Base-by-base conservation (phyloP, 2,329 filamentous ascomycete genomes). In the Microsporum canis region DNA sequence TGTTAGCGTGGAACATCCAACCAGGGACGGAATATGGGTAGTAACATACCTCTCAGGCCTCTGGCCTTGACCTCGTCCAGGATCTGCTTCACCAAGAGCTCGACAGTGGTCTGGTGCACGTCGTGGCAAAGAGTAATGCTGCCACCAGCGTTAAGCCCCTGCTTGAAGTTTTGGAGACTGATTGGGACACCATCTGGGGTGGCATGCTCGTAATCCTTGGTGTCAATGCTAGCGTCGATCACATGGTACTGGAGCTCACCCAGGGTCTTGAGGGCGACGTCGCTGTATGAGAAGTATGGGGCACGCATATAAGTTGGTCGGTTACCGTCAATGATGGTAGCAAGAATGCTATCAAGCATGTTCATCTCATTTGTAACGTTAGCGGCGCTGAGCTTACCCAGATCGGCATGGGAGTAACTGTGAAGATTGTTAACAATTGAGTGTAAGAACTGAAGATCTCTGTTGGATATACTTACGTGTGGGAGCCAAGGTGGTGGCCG, bases 291-390 rank as follows among this genome's bases (percentile, higher is more conserved):
- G 17, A 77, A 70, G 66, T 73, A 80, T 0, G 79, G 78, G 0
- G 77, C 71, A 5, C 79, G 72, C 75, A 79, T 78, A 65, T 80
- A 80, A 1, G 72, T 75, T 0, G 79, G 78, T 36, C 73, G 72
- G 55, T 71, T 69, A 36, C 78, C 78, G 17, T 36, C 31, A 34
- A 80, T 66, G 53, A 78, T 73, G 31, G 69, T 68, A 36, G 62
- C 34, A 56, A 80, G 67, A 0, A 74, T 72, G 14, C 66, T 65
- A 65, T 80, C 77, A 3, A 77, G 70, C 17, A 68, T 62, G 8
- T 66, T 68, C 75, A 80, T 79, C 65, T 80, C 69, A 0, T 64
- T 62, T 7, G 68, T 66, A 2, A 78, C 71, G 8, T 66, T 66
- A 2, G 64, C 58, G 17, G 69, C 67, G 39, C 68, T 65, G 7